A percentile compares a stretch with the other conserved stretches of the same genome.
Conservation (phyloP, 2,329 filamentous ascomycete species). For the Aspergillus sp. region DNA sequence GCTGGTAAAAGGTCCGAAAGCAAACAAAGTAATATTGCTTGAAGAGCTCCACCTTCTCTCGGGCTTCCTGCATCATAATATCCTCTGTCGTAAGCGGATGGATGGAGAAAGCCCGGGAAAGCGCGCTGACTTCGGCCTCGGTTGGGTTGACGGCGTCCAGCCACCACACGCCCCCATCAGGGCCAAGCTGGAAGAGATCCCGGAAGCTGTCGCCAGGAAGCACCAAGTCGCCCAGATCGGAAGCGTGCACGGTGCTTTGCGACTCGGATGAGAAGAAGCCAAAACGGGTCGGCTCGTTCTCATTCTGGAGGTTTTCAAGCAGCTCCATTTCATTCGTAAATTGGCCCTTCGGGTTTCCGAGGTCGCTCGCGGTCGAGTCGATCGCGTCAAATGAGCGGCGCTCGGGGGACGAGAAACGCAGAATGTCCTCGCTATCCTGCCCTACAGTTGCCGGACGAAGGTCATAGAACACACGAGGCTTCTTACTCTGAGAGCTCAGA, state of each 20-base stretch:
- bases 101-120: slow-evolving; percentile 90
- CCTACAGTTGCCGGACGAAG: slow-evolving; percentile 39
- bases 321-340: slow-evolving; percentile 24
- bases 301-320: slow-evolving; percentile 30
- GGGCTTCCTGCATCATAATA: slow-evolving; percentile 87
- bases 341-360: slow-evolving; percentile 27
- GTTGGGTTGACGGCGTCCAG: slow-evolving; percentile 86
- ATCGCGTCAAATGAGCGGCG: slow-evolving; percentile 21
- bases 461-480: slow-evolving; percentile 52
- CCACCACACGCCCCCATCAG: slow-evolving; percentile 90
- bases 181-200: slow-evolving; percentile 67
- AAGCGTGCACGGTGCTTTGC: slow-evolving; percentile 85
- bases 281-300: slow-evolving; percentile 66
- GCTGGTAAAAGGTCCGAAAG: slow-evolving; percentile 85
- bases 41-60: slow-evolving; percentile 97
- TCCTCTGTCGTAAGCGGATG: slow-evolving; percentile 95
- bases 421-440: slow-evolving; percentile 26
- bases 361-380: slow-evolving; percentile 13
- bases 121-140: slow-evolving; percentile 74
- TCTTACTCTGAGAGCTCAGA: slow-evolving; percentile 42
- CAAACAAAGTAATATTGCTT: slow-evolving; percentile 96
- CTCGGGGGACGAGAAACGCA: slow-evolving; percentile 21
- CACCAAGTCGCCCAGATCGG: slow-evolving; percentile 77
- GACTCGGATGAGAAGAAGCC: slow-evolving; percentile 95
- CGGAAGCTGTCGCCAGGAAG: slow-evolving; percentile 84